Evolutionary conservation across 1,284 basidiomycete genomes (phyloP), one percentile per base, ranked within the genome.

Genomic region (Microstroma glucosiphilum): DNA sequence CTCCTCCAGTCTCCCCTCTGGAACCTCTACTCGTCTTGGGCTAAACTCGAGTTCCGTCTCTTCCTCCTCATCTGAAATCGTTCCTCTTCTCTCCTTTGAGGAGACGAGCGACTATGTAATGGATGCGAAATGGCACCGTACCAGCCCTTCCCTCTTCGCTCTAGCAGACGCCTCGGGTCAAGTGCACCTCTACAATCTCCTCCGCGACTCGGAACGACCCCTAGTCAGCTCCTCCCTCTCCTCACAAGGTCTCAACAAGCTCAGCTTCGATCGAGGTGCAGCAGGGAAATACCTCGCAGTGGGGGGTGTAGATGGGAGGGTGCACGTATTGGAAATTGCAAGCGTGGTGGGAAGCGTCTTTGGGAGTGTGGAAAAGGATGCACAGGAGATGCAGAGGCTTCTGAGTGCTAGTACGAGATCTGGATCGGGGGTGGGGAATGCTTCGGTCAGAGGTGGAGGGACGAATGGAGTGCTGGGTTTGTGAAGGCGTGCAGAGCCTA

Each of bases 61-160:
- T 2, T 46, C 41, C 13, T 43, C 54, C 17, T 41, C 60, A 3
- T 13, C 60, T 1, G 54, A 41, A 17, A 46, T 54, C 4, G 40
- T 26, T 12, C 62, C 62, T 6, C 80, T 80, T 7, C 83, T 92
- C 23, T 60, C 85, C 0, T 90, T 93, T 0, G 93, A 98, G 71
- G 93, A 96, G 80, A 88, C 91, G 12, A 91, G 92, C 78, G 94
- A 98, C 79, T 97, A 97, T 78, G 91, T 98, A n/a, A 97, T 96
- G 81, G 94, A 97, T 80, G 92, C 92, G 57, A 89, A 88, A 77
- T 99, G 96, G 96, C 93, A 97, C 79, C 92, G 93, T 1, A 83
- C 86, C 26, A 93, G 98, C 79, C 96, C 96, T 3, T 91, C 92
- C 0, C 66, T 96, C 51, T 99, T 98, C 79, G 94, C 89, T 15